Percentiles rank a stretch among this genome's conserved stretches.
phyloP scores from a whole-genome alignment of 2,329 filamentous ascomycete genomes.

The Macroventuria anomochaeta region DNA sequence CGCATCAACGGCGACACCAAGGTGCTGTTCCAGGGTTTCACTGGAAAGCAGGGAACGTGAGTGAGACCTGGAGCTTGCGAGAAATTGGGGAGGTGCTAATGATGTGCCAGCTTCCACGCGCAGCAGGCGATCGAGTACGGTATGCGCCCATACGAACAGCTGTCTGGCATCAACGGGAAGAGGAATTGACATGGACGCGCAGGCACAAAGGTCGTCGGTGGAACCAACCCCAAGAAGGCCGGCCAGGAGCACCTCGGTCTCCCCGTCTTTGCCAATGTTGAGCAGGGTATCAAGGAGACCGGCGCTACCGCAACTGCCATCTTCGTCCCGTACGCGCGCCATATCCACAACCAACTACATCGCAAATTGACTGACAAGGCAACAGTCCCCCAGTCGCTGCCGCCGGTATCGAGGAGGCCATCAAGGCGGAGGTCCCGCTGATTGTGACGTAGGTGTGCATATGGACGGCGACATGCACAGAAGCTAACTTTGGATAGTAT shows the following conservation, averaged over 20 bases:
- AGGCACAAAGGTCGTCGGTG: conserved; percentile 97
- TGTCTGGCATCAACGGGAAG: conserved; percentile 22
- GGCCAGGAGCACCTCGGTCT: conserved; percentile 86
- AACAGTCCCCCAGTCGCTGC: conserved; percentile 85
- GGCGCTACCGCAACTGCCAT: conserved; percentile 91
- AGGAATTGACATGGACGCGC: conserved; percentile 37
- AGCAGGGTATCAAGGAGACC: conserved; percentile 86
- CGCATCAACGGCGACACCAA: conserved; percentile 93
- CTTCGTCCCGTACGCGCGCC: conserved; percentile 80
- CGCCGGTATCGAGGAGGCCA: conserved; percentile 94
- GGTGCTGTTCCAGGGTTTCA: conserved; percentile 97
- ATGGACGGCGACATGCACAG: conserved; percentile 11
- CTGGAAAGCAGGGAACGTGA: conserved; percentile 88
- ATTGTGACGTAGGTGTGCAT: conserved; percentile 74
- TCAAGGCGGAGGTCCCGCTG: conserved; percentile 89
- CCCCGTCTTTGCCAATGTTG: conserved; percentile 90
- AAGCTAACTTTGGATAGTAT: conserved; percentile 62
- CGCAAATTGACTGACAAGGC: conserved; percentile 36
- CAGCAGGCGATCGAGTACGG: conserved; percentile 98
- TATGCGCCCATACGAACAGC: conserved; percentile 55
- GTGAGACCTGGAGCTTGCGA: conserved; percentile 26
- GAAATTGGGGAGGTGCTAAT: conserved; percentile 20
- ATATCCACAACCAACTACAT: conserved; percentile 1
- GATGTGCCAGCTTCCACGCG: conserved; percentile 82
- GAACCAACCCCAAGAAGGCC: conserved; percentile 99